Base-by-base conservation (phyloP, 192 early-diverging fungal species). In the Globomyces pollinis-pini region DNA sequence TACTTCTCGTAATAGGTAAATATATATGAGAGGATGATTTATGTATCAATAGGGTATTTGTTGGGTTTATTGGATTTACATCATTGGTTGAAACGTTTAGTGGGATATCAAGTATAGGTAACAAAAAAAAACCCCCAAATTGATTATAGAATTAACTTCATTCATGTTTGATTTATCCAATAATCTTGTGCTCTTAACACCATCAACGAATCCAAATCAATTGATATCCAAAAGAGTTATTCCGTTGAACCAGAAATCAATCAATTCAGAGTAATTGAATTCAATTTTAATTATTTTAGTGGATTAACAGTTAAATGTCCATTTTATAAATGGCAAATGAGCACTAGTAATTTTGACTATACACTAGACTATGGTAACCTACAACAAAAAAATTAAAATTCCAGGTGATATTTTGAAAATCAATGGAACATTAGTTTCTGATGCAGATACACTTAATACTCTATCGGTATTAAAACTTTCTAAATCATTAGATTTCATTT, bases 11-110 rank as follows among this genome's bases (percentile, higher is more conserved):
- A n/a, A n/a, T n/a, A n/a, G n/a, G n/a, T n/a, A n/a, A n/a, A n/a
- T n/a, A n/a, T n/a, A n/a, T n/a, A n/a, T n/a, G n/a, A n/a, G n/a
- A n/a, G n/a, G n/a, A n/a, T n/a, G n/a, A n/a, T n/a, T n/a, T n/a
- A n/a, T n/a, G n/a, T n/a, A 23, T 35, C 5, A 52, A 52, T 35
- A 4, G 50, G 20, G 50, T 52, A 31, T 52, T 52, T 35, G 13
- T 34, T 3, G 50, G 50, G 3, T 23, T 21, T 4, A 3, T 52
- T 9, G 50, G 50, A 4, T 34, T 20, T 15, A 34, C 50, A 4
- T 21, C 4, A 12, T 31, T 35, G 13, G 9, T 16, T 15, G 50
- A 52, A 23, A 52, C 24, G 3, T 11, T 34, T 11, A 23, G 7
- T 5, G 50, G 50, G 9, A 52, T 52, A 9, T 35, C 20, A 23